phyloP scores from a whole-genome alignment of 768 basidiomycete genomes.

The Agaricus bisporus region DNA sequence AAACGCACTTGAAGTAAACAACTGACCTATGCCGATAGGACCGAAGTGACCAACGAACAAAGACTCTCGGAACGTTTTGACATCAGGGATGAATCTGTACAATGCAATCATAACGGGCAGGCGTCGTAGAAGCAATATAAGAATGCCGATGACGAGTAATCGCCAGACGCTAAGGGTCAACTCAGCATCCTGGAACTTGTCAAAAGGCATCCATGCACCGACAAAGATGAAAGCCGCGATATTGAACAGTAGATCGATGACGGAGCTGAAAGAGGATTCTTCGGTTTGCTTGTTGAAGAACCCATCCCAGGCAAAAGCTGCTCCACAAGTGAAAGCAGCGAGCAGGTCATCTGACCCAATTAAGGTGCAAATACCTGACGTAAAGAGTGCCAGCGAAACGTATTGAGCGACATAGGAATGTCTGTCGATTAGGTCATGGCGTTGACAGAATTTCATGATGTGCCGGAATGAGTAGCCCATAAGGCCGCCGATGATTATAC shows the following conservation, averaged over 20 bases:
- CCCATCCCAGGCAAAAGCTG: conserved; percentile 95
- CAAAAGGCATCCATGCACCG: conserved; percentile 97
- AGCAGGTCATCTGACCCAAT: conserved; percentile 92
- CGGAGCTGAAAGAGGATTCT: conserved; percentile 91
- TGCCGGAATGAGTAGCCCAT: conserved; percentile 79
- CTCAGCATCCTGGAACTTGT: conserved; percentile 58
- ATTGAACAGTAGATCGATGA: conserved; percentile 95
- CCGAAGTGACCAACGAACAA: conserved; percentile 95
- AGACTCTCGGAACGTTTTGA: conserved; percentile 92
- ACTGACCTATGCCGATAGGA: conserved; percentile 70
- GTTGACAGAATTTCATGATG: conserved; percentile 90
- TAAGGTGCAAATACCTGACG: conserved; percentile 78
- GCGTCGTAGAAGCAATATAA: conserved; percentile 77
- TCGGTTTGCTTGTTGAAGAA: conserved; percentile 93
- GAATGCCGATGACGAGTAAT: conserved; percentile 74
- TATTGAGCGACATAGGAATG: conserved; percentile 95
- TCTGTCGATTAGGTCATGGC: conserved; percentile 81
- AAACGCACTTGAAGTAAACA: background rate
- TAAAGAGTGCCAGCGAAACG: conserved; percentile 74
- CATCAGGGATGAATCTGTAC: conserved; percentile 92
- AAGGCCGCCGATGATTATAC: conserved; percentile 64
- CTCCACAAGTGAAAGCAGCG: conserved; percentile 91
- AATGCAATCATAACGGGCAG: conserved; percentile 79
- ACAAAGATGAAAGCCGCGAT: conserved; percentile 93
- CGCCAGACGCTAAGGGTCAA: conserved; percentile 79